A percentile compares a stretch with the other conserved stretches of the same genome.
Conservation (phyloP, 2,329 filamentous ascomycete genomes). For the Xylariales sp. region DNA sequence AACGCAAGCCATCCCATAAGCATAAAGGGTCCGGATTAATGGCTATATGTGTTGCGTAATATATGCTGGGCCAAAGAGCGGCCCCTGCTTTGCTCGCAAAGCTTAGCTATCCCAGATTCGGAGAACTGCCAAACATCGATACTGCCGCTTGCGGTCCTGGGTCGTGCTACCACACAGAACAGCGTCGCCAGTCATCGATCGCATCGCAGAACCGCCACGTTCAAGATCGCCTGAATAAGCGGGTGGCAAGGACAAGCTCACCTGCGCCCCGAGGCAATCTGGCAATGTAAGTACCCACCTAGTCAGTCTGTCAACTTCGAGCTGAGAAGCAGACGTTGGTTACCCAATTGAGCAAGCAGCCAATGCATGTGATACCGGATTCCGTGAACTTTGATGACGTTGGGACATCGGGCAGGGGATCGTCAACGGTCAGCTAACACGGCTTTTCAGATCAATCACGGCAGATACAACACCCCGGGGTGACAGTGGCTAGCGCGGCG, state of each 20-base stretch:
- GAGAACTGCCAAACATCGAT: slow-evolving; percentile 1
- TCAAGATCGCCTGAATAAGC: background rate
- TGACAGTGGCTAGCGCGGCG: too few relatives aligned
- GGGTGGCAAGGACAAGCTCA: background rate
- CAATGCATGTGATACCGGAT: slow-evolving; percentile 2
- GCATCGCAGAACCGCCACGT: background rate
- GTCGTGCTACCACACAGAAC: slow-evolving; percentile 3
- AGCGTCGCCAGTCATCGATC: background rate
- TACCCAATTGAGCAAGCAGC: background rate
- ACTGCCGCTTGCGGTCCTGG: background rate
- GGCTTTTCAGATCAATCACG: too few relatives aligned
- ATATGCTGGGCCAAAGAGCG: slow-evolving; percentile 24
- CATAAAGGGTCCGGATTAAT: slow-evolving; percentile 27
- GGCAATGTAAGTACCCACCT: too few relatives aligned
- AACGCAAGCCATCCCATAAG: slow-evolving; percentile 25
- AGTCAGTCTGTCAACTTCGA: too few relatives aligned
- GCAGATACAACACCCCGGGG: too few relatives aligned
- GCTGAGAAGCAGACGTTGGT: background rate
- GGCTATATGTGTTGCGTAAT: slow-evolving; percentile 33
- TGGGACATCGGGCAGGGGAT: background rate
- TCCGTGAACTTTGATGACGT: slow-evolving; percentile 1
- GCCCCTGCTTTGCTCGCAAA: slow-evolving; percentile 16
- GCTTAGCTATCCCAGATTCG: slow-evolving; percentile 8
- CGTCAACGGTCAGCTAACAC: too few relatives aligned
- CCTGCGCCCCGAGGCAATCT: too few relatives aligned